Conservation (phyloP, 2,329 filamentous ascomycete species). For the Beauveria asiatica region DNA sequence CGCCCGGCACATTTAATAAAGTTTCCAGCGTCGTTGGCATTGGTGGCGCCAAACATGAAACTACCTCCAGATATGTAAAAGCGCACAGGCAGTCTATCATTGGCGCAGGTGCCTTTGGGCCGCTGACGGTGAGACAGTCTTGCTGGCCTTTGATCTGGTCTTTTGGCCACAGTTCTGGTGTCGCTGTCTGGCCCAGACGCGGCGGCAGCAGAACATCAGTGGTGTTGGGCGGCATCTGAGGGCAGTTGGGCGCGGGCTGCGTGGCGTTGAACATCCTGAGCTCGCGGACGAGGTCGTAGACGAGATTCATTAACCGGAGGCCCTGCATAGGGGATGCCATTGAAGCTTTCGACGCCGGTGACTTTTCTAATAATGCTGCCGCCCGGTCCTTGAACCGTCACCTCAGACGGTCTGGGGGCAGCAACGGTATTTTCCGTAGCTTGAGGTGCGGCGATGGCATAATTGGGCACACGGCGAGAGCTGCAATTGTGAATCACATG, state of each 20-base stretch:
- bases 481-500: too few species aligned
- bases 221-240: conserved; percentile 37
- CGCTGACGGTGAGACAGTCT: conserved; percentile 42
- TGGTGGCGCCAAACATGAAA: conserved; percentile 28
- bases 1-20: conserved; percentile 27
- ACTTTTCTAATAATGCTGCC: background rate
- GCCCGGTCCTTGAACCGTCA: background rate
- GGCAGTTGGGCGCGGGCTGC: conserved; percentile 41
- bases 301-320: conserved; percentile 44
- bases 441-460: too few species aligned
- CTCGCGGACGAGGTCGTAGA: conserved; percentile 39
- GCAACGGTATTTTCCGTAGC: too few species aligned
- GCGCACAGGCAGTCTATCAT: conserved; percentile 42
- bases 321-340: conserved; percentile 56
- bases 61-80: conserved; percentile 52
- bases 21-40: conserved; percentile 29
- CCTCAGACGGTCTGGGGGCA: background rate
- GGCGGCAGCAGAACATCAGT: background rate
- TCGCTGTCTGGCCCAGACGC: background rate
- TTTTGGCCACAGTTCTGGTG: background rate
- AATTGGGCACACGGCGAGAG: too few species aligned
- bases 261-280: conserved; percentile 36
- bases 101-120: conserved; percentile 32
- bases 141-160: conserved; percentile 31
- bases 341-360: conserved; percentile 31